phyloP scores from a whole-genome alignment of 108 stramenopile species.

The Nitzschia inconspicua region DNA sequence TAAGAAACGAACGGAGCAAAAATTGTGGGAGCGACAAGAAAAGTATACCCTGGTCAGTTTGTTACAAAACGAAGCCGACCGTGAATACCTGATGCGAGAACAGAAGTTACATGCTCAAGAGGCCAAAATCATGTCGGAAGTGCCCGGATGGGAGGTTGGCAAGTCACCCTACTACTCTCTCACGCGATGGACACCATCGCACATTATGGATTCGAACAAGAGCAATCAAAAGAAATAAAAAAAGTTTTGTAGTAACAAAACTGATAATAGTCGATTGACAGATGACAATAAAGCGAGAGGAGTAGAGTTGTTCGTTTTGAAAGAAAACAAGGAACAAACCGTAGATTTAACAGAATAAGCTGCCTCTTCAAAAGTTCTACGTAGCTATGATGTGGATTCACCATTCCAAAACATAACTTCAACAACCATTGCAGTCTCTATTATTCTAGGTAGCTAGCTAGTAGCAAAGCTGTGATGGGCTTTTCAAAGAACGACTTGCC shows the following conservation, averaged over 20 bases:
- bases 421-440: too few relatives aligned
- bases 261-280: too few relatives aligned
- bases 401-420: too few relatives aligned
- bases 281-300: too few relatives aligned
- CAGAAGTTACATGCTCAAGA: constrained; percentile 52
- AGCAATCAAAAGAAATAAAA: constrained; percentile 42
- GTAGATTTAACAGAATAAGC: too few relatives aligned
- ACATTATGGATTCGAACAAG: constrained; percentile 34
- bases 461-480: too few relatives aligned
- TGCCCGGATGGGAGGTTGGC: constrained; percentile 68
- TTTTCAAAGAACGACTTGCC: too few relatives aligned
- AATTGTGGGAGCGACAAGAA: constrained; percentile 71
- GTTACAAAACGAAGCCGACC: constrained; percentile 83
- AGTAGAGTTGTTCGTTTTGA: too few relatives aligned
- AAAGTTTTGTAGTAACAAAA: not conserved
- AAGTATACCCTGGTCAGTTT: constrained; percentile 67
- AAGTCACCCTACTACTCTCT: constrained; percentile 35
- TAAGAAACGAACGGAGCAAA: constrained; percentile 51
- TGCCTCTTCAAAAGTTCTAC: too few relatives aligned
- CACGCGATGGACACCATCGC: constrained; percentile 39
- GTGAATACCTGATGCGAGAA: constrained; percentile 71
- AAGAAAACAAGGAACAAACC: too few relatives aligned
- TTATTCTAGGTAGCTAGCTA: too few relatives aligned
- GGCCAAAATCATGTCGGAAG: constrained; percentile 77
- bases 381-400: too few relatives aligned